Percentiles rank a stretch among this genome's conserved stretches.
Evolutionary conservation across 2,329 filamentous ascomycete genomes (phyloP).

Genomic region (Coniella vitis): DNA sequence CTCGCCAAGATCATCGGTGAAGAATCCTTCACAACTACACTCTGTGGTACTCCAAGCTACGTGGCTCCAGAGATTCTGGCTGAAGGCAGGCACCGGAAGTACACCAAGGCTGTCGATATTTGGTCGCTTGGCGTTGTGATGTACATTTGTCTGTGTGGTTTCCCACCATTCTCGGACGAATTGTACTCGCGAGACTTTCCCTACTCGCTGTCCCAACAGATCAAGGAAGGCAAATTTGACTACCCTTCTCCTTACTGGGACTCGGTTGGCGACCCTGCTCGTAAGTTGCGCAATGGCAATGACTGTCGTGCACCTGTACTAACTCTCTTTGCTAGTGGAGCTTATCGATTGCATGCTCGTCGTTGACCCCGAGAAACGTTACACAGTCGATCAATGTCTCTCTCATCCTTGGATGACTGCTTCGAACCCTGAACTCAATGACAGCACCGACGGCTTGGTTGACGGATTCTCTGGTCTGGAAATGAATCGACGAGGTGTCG

Average conservation of each 20-base stretch:
- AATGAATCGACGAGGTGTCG: conserved; percentile 73
- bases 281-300: conserved; percentile 32
- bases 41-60: conserved; percentile 95
- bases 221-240: conserved; percentile 80
- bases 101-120: conserved; percentile 90
- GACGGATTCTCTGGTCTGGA: conserved; percentile 78
- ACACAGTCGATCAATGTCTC: conserved; percentile 84
- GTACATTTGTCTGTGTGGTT: conserved; percentile 95
- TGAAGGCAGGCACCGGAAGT: conserved; percentile 72
- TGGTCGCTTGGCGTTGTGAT: conserved; percentile 98
- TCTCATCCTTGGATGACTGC: conserved; percentile 83
- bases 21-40: conserved; percentile 92
- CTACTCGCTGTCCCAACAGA: conserved; percentile 81
- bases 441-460: conserved; percentile 88
- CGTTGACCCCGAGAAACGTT: conserved; percentile 75
- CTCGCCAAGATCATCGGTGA: conserved; percentile 98
- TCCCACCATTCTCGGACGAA: conserved; percentile 95
- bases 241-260: conserved; percentile 98
- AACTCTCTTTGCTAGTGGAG: conserved; percentile 48
- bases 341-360: conserved; percentile 93
- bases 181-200: conserved; percentile 75
- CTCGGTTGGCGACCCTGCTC: conserved; percentile 73
- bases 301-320: not conserved
- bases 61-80: conserved; percentile 93
- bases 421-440: conserved; percentile 54